phyloP scores from a whole-genome alignment of 805 yeast species.

The Starmerella etchellsii region DNA sequence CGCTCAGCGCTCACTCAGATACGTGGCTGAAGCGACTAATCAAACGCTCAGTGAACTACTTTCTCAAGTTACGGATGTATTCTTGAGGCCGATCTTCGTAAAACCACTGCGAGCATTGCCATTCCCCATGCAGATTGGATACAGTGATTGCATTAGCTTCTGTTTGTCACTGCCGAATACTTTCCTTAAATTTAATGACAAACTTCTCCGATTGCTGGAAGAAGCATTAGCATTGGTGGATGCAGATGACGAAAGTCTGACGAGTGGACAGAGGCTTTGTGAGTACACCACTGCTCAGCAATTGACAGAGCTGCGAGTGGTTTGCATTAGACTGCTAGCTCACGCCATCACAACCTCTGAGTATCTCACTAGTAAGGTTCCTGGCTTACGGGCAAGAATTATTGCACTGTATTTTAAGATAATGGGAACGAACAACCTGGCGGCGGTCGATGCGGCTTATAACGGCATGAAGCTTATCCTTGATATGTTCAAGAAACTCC shows the following conservation, averaged over 20 bases:
- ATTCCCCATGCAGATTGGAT: conserved; percentile 97
- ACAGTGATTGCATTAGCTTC: conserved; percentile 91
- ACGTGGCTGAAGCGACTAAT: conserved; percentile 55
- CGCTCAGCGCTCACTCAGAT: conserved; percentile 55
- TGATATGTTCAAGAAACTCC: conserved; percentile 66
- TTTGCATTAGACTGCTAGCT: conserved; percentile 72
- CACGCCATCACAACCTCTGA: conserved; percentile 68
- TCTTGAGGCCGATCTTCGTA: conserved; percentile 88
- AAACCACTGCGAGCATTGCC: conserved; percentile 95
- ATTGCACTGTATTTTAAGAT: conserved; percentile 92
- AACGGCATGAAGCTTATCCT: conserved; percentile 72
- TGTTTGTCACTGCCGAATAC: conserved; percentile 72
- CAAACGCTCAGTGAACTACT: conserved; percentile 64
- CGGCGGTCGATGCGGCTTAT: conserved; percentile 87
- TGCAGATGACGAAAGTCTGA: conserved; percentile 92
- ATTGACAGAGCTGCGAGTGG: conserved; percentile 73
- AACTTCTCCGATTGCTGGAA: conserved; percentile 64
- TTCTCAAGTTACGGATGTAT: conserved; percentile 66
- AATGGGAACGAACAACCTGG: conserved; percentile 67
- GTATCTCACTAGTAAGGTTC: conserved; percentile 52
- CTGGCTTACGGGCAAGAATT: conserved; percentile 59
- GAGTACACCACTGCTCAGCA: conserved; percentile 86
- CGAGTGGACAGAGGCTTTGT: conserved; percentile 70
- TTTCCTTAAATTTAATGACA: conserved; percentile 78
- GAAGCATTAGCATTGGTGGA: conserved; percentile 93